Base-by-base conservation (phyloP, 23 red algal species). In the Chondrus crispus region DNA sequence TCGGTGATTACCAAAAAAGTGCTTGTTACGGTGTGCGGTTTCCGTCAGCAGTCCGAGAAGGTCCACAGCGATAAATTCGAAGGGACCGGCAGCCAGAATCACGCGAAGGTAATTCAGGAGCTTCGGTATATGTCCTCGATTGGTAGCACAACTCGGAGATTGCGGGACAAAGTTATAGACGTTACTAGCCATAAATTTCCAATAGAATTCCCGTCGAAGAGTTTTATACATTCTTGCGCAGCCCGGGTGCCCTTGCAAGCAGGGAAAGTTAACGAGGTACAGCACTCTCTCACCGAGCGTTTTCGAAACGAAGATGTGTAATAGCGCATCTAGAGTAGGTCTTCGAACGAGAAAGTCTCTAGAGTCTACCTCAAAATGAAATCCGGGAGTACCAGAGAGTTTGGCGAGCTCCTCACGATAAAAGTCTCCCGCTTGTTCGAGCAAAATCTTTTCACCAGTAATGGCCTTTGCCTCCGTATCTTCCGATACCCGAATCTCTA, bases 31-130 rank as follows among this genome's bases (percentile, higher is more conserved):
- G 14, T 26, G 11, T 32, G 39, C 1, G 13, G 78, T 54, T n/a
- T 51, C n/a, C 13, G 40, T 9, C 7, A 28, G 48, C 14, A 24
- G 78, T 2, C 78, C 51, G 7, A 82, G 16, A 12, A 82, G 11
- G 46, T 57, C 78, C 44, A 82, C 57, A 22, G 78, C 78, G 78
- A 82, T 13, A 37, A 60, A 82, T 51, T 82, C 51, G 8, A 82
- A 60, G n/a, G 46, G 51, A 24, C 46, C 2, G n/a, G 13, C 51
- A 7, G 46, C 78, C 13, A 47, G 78, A 37, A 82, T 55, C 26
- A 82, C 12, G 8, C 57, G 52, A 20, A 82, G 30, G 78, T 54
- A 46, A 14, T 48, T 42, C 20, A 39, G 22, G 11, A 39, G 26
- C 35, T 32, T 7, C 60, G 26, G 60, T 32, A 66, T 2, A 6